Percentiles rank a stretch among this genome's conserved stretches.
Conservation (phyloP, 306 rosid species). For the Acacia crassicarpa region DNA sequence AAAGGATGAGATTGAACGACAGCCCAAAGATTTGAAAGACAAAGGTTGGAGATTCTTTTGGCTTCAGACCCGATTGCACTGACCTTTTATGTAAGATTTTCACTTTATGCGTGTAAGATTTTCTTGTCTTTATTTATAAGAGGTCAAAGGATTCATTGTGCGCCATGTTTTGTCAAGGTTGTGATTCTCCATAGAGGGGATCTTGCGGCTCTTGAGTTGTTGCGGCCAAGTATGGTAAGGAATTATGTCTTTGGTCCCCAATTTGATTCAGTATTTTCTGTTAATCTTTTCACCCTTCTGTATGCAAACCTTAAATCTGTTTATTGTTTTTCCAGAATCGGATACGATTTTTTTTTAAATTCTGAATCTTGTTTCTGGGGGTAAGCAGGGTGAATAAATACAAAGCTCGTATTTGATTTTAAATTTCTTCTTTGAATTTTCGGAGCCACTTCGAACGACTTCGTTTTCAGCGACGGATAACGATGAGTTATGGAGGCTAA, state of each 20-base stretch:
- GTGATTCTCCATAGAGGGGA: neutral
- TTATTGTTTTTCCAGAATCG: neutral
- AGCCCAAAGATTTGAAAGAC: neutral
- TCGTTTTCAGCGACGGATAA: neutral
- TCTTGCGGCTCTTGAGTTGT: neutral
- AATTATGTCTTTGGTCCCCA: neutral
- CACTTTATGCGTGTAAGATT: neutral
- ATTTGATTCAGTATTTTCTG: neutral
- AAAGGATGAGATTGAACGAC: neutral
- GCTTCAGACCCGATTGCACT: neutral
- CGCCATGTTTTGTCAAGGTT: neutral
- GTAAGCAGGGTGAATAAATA: neutral
- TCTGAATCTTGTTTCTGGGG: neutral
- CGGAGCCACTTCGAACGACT: neutral
- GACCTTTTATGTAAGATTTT: neutral
- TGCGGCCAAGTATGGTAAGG: neutral
- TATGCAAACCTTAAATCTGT: neutral
- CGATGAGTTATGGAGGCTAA: neutral
- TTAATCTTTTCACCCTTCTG: neutral
- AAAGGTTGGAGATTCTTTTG: neutral
- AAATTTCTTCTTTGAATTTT: neutral
- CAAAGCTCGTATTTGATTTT: neutral
- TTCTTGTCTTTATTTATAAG: neutral
- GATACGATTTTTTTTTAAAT: neutral
- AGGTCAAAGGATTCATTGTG: neutral